These are phyloP conservation scores for Backusella tuberculispora DNA, from an alignment of 192 early-diverging fungal genomes.

Conservation along the genomic window DNA sequence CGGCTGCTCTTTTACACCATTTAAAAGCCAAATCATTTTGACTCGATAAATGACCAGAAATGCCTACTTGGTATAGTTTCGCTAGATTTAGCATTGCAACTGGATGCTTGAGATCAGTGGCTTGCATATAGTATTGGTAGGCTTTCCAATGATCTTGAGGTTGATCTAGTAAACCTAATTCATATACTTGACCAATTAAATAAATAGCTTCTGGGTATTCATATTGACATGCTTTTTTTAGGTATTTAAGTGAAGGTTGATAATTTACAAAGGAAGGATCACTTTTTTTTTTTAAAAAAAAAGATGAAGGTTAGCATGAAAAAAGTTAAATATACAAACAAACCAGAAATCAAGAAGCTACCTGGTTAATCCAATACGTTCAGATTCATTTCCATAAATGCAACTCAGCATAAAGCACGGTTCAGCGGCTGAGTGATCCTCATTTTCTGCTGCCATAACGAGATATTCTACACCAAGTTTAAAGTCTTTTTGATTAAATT, in stretches of 20 bases:
- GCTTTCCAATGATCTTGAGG: conserved; percentile 65
- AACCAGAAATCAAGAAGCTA: no score
- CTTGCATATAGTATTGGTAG: conserved; percentile 79
- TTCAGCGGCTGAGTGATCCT: conserved; percentile 64
- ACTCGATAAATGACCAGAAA: not conserved
- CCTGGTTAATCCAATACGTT: conserved; percentile 57
- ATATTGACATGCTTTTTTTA: conserved; percentile 71
- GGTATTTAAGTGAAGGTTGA: conserved; percentile 38
- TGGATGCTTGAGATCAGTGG: conserved; percentile 74
- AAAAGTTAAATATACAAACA: not conserved
- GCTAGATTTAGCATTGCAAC: conserved; percentile 87
- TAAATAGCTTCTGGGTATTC: conserved; percentile 75
- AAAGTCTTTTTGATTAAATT: conserved; percentile 64
- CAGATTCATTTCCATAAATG: conserved; percentile 73
- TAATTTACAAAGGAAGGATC: conserved; percentile 51
- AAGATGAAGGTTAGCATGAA: not conserved
- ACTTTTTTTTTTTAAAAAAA: conserved; percentile 65
- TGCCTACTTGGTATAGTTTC: conserved; percentile 81
- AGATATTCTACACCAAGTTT: conserved; percentile 86
- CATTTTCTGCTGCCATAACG: conserved; percentile 64
- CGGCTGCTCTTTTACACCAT: conserved; percentile 81
- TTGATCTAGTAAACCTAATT: conserved; percentile 75
- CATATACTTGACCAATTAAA: conserved; percentile 78
- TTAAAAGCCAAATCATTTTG: conserved; percentile 64
- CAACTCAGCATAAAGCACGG: conserved; percentile 77